Base-by-base conservation (phyloP, 805 yeast species). In the Jamesozyma spencerorum region DNA sequence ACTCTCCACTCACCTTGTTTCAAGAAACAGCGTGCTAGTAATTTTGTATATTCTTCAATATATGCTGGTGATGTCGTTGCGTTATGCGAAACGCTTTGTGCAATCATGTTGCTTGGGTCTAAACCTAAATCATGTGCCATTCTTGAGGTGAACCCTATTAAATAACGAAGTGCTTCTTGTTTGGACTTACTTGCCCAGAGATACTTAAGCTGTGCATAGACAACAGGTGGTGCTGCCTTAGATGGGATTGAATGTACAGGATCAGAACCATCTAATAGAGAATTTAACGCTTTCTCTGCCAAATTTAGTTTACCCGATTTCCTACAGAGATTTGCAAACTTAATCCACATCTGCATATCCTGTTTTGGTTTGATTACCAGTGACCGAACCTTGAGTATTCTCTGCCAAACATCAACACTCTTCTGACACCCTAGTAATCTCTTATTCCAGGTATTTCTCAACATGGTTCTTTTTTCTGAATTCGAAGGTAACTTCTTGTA, bases 1-100 rank as follows among this genome's bases (percentile, higher is more conserved):
- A 88, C 82, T 55, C 87, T 92, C 97, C 97, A 90, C 60, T 90
- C 96, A 51, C 97, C 97, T 63, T 90, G 97, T 53, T 90, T 90
- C 63, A 88, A 69, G 65, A 86, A 90, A 56, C 97, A 90, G 50
- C 97, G 72, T 0, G 97, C 97, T 32, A 90, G 65, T 18, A 90
- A 67, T 49, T 74, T 81, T 13, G 95, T 85, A 54, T 85, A 83
- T 45, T 81, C 85, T 49, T 81, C 85, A 42, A 84, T 83, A 55
- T 81, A 87, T 40, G 78, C 77, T 15, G 80, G 57, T 2, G 58
- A 46, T 20, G 47, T 36, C n/a, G 53, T 54, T 22, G 57, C 56
- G n/a, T 68, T 72, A 3, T 85, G 75, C 1, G 94, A 94, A 34
- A 85, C 62, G 30, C 94, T 90, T 53, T 85, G 94, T 2, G 87